Evolutionary conservation across 2,329 filamentous ascomycete genomes (phyloP), one percentile per base, ranked within the genome.

Genomic region (Microcyclosporella mali): DNA sequence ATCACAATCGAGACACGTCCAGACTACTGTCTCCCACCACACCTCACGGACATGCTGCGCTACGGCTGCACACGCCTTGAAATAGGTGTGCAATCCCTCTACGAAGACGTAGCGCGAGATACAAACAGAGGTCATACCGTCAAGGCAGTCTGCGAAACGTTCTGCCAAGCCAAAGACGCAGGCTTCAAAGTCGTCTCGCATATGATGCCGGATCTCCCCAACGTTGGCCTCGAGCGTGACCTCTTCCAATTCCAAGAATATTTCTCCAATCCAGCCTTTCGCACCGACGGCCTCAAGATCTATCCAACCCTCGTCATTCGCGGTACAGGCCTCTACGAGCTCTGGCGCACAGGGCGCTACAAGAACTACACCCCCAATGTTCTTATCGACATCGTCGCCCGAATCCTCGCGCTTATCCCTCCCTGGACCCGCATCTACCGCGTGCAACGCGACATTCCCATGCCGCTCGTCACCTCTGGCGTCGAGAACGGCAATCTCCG

Each of bases 361-460:
- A 92, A 95, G 67, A 98, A 98, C 65, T 98, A 98, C 68, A 98
- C 92, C 0, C 94, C 92, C 3, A 98, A 98, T 64, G 90, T 87
- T 0, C 77, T 98, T 27, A 88, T 98, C 49, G 92, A 98, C 63
- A 79, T 98, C 12, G 88, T 98, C 0, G 94, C 92, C 3, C 81
- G 92, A n/a, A 98, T 98, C 40, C 71, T 98, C 49, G 92, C 92
- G 0, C 75, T 98, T 2, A 84, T 98, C 0, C 92, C 92, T 1
- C 92, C 92, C 1, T 98, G 92, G 92, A 98, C 94, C 0, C 82
- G 92, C 50, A 98, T 98, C 59, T 98, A 98, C 70, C 88, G 92
- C 47, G 92, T 98, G 0, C 92, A 98, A 71, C 82, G 92, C 64
- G 92, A 98, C 68, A 98, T 98, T 45, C 92, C 92, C n/a, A 98